A percentile compares a stretch with the other conserved stretches of the same genome.
Conservation (phyloP, 2,329 filamentous ascomycete species). For the Talaromyces pinophilus region DNA sequence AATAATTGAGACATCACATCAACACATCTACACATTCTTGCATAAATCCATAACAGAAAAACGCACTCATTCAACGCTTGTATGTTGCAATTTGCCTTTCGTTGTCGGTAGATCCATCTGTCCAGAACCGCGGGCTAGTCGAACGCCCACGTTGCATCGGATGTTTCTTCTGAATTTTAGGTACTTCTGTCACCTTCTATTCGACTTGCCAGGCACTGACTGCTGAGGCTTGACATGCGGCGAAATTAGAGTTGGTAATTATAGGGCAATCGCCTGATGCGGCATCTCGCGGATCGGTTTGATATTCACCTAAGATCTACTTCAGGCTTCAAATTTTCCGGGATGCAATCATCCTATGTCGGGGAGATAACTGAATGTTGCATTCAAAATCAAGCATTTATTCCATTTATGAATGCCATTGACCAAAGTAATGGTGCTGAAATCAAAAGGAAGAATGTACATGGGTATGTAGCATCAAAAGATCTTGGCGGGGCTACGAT, state of each 20-base stretch:
- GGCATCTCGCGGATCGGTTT: not conserved
- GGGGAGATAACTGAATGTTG: not conserved
- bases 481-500: not conserved
- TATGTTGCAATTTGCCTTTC: not conserved
- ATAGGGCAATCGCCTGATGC: not conserved
- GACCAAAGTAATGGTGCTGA: not conserved
- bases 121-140: not conserved
- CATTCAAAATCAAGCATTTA: not conserved
- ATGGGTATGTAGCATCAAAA: not conserved
- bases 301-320: not conserved
- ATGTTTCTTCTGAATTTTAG: not conserved
- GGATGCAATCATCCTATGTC: not conserved
- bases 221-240: not conserved
- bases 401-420: not conserved
- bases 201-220: too few relatives aligned
- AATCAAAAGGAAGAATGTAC: not conserved
- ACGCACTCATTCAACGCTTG: not conserved
- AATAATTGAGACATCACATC: not conserved
- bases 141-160: conserved; percentile 10
- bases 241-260: not conserved
- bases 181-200: not conserved
- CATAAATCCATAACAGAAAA: not conserved
- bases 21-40: not conserved
- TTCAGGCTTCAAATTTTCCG: not conserved
- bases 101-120: not conserved